A percentile compares a stretch with the other conserved stretches of the same genome.
Conservation (phyloP, 257 asterid genomes). For the Misopates orontium region DNA sequence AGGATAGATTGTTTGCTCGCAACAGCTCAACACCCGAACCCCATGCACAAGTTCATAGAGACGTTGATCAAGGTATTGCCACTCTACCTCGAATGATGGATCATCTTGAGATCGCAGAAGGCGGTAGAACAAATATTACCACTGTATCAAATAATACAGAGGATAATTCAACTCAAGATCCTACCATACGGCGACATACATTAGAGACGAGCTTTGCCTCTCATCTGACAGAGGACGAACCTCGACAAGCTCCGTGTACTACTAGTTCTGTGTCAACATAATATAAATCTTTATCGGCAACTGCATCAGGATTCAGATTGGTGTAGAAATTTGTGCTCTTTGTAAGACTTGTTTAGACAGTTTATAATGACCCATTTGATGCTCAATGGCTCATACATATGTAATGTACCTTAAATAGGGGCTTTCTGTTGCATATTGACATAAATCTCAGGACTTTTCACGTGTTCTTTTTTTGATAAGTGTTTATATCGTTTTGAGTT, state of each 20-base stretch:
- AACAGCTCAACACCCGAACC: constrained; percentile 42
- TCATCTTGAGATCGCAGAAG: constrained; percentile 43
- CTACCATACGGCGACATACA: constrained; percentile 27
- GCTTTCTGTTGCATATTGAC: neutral
- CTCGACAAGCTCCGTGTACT: constrained; percentile 40
- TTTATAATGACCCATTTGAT: neutral
- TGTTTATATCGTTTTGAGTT: no score
- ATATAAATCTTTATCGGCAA: constrained; percentile 27
- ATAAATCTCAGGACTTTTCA: neutral
- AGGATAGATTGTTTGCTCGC: constrained; percentile 63
- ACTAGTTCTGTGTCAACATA: constrained; percentile 44
- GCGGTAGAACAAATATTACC: constrained; percentile 29
- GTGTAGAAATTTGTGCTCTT: neutral
- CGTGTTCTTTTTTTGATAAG: no score
- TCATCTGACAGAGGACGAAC: constrained; percentile 31
- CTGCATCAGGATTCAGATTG: constrained; percentile 10
- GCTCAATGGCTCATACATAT: neutral
- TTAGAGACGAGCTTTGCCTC: constrained; percentile 31
- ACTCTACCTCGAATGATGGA: constrained; percentile 45
- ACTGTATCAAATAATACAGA: constrained; percentile 37
- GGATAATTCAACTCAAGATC: constrained; percentile 32
- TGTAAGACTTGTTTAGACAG: constrained; percentile 13
- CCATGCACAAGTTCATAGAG: constrained; percentile 42
- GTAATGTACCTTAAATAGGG: neutral
- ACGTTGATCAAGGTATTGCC: constrained; percentile 34